These are phyloP conservation scores for Elongisporangium undulatum DNA, from an alignment of 352 stramenopile genomes.

Conservation along the genomic window DNA sequence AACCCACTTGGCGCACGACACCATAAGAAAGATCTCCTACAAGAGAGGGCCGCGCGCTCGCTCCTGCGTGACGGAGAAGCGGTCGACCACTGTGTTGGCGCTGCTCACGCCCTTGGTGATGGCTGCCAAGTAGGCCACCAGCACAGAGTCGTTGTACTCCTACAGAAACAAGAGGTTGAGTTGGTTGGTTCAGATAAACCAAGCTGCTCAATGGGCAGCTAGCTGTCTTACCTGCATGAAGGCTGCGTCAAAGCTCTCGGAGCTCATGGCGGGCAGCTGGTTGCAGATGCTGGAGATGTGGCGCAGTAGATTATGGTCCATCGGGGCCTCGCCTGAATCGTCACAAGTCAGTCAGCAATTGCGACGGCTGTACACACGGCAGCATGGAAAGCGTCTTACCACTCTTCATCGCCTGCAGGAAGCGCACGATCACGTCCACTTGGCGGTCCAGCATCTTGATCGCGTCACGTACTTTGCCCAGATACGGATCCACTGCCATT, in stretches of 20 bases:
- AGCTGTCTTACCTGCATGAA: slow-evolving; percentile 52
- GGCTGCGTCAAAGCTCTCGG: slow-evolving; percentile 61
- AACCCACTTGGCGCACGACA: too few species aligned
- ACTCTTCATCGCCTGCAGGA: slow-evolving; percentile 71
- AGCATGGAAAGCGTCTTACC: slow-evolving; percentile 14
- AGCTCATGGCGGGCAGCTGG: slow-evolving; percentile 74
- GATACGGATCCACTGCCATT: slow-evolving; percentile 66
- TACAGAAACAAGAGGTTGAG: slow-evolving; percentile 6
- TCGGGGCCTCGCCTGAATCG: slow-evolving; percentile 41
- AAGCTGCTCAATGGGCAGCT: neutral
- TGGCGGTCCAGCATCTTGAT: slow-evolving; percentile 86
- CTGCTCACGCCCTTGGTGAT: slow-evolving; percentile 81
- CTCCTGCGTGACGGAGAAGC: slow-evolving; percentile 72
- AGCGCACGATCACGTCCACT: slow-evolving; percentile 67
- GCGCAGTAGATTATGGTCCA: slow-evolving; percentile 77
- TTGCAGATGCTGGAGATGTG: slow-evolving; percentile 87
- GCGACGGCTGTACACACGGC: too few species aligned
- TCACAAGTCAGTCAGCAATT: too few species aligned
- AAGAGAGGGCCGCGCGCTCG: slow-evolving; percentile 52
- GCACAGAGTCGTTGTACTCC: slow-evolving; percentile 80
- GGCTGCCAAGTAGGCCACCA: slow-evolving; percentile 80
- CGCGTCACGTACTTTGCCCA: slow-evolving; percentile 76
- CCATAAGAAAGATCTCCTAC: too few species aligned
- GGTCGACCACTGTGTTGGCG: slow-evolving; percentile 75
- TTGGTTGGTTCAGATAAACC: neutral